Percentiles rank a stretch among this genome's conserved stretches.
Evolutionary conservation across 495 filamentous ascomycete genomes (phyloP).

Genomic region (Evernia prunastri): DNA sequence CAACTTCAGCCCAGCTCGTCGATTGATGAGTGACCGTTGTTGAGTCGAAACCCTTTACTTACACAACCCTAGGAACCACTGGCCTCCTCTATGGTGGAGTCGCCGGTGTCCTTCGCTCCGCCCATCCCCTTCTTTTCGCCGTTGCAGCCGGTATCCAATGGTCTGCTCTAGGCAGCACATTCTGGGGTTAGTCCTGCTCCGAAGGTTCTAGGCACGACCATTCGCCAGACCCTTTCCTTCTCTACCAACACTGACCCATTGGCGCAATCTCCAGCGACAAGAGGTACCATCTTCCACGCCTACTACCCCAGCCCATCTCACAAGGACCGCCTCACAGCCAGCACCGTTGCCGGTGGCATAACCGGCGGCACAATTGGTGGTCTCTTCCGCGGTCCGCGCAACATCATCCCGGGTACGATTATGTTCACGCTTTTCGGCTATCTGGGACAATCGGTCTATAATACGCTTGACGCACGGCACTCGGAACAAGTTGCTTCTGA

Average conservation of each 20-base stretch:
- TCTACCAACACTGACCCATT: neutral
- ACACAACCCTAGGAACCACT: slow-evolving; percentile 46
- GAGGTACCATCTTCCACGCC: slow-evolving; percentile 33
- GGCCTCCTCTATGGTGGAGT: slow-evolving; percentile 69
- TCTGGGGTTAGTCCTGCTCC: slow-evolving; percentile 53
- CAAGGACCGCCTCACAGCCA: slow-evolving; percentile 53
- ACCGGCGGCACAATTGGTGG: slow-evolving; percentile 58
- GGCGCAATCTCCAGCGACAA: slow-evolving; percentile 29
- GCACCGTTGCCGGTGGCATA: slow-evolving; percentile 60
- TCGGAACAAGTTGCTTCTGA: slow-evolving; percentile 21
- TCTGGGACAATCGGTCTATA: slow-evolving; percentile 53
- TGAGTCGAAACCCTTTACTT: slow-evolving; percentile 8
- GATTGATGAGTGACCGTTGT: neutral
- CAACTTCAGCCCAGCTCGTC: neutral
- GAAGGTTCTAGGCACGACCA: neutral
- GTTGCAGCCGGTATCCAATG: slow-evolving; percentile 69
- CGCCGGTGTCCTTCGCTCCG: slow-evolving; percentile 59
- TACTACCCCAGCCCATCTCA: slow-evolving; percentile 31
- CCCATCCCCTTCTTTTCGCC: slow-evolving; percentile 59
- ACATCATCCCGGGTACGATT: slow-evolving; percentile 52
- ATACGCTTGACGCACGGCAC: slow-evolving; percentile 42
- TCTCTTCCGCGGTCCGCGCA: slow-evolving; percentile 47
- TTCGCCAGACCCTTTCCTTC: neutral
- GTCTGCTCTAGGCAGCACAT: slow-evolving; percentile 68
- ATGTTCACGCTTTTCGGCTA: slow-evolving; percentile 60